Conservation (phyloP, 371 early-diverging fungal species). For the Lichtheimia hyalospora region DNA sequence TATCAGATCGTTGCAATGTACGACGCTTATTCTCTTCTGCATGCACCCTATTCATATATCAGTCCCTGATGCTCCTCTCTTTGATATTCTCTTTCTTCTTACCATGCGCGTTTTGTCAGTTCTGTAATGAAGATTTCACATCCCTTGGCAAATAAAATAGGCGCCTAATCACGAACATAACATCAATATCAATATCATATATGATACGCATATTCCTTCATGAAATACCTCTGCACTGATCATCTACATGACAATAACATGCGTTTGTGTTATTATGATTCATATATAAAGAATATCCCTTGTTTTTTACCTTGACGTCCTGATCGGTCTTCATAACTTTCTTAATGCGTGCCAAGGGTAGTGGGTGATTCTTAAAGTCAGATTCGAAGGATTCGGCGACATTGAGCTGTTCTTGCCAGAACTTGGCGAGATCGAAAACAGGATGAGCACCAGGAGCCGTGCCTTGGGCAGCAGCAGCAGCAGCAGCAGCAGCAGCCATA, state of each 20-base stretch:
- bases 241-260: slow-evolving; percentile 19
- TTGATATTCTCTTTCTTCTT: slow-evolving; percentile 13
- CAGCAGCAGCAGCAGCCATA: slow-evolving; percentile 9
- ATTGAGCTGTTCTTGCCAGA: slow-evolving; percentile 48
- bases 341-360: slow-evolving; percentile 99
- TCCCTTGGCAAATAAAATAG: slow-evolving; percentile 95
- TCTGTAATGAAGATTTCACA: slow-evolving; percentile 98
- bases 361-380: slow-evolving; percentile 90
- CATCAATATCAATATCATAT: too few relatives aligned
- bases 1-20: slow-evolving; percentile 95
- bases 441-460: slow-evolving; percentile 29
- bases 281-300: background rate
- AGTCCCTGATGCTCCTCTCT: too few relatives aligned
- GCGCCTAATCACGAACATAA: slow-evolving; percentile 62
- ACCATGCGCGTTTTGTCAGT: slow-evolving; percentile 95
- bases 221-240: slow-evolving; percentile 36
- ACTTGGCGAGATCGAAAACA: slow-evolving; percentile 44
- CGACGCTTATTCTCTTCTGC: slow-evolving; percentile 99
- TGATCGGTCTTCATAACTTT: slow-evolving; percentile 99
- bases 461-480: slow-evolving; percentile 4
- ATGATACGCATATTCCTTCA: too few relatives aligned
- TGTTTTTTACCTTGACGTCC: slow-evolving; percentile 56
- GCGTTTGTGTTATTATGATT: background rate
- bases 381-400: slow-evolving; percentile 39
- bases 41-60: slow-evolving; percentile 67